These are phyloP conservation scores for Tremella yokohamensis DNA, from an alignment of 768 basidiomycete genomes.

Conservation along the genomic window DNA sequence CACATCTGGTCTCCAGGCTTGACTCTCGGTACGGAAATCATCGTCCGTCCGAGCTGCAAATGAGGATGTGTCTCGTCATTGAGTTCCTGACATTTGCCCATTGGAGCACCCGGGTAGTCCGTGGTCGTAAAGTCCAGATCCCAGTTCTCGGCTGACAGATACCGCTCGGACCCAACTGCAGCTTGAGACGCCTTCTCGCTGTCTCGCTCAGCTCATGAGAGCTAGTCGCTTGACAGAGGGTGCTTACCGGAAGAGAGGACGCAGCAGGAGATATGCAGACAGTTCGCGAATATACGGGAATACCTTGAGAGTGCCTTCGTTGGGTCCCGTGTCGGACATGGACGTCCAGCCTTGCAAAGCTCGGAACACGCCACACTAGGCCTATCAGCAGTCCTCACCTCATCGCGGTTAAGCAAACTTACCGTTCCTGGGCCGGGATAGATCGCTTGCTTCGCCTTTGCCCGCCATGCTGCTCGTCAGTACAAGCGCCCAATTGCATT, in stretches of 20 bases:
- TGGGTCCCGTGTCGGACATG: constrained; percentile 59
- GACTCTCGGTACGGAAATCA: constrained; percentile 61
- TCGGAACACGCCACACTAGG: constrained; percentile 50
- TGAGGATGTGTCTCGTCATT: constrained; percentile 62
- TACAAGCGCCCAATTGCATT: no score
- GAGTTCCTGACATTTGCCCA: constrained; percentile 60
- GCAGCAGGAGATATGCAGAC: constrained; percentile 62
- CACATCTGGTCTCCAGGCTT: constrained; percentile 66
- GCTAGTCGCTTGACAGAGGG: not conserved
- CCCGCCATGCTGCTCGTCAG: constrained; percentile 6
- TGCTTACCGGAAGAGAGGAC: constrained; percentile 60
- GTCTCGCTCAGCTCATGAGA: not conserved
- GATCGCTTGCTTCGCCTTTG: constrained; percentile 61
- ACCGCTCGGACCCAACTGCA: constrained; percentile 26
- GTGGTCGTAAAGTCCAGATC: constrained; percentile 57
- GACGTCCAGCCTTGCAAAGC: constrained; percentile 56
- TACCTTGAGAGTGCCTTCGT: constrained; percentile 65
- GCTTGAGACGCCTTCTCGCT: constrained; percentile 2
- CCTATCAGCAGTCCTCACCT: not conserved
- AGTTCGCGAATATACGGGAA: constrained; percentile 60
- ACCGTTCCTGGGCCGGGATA: constrained; percentile 56
- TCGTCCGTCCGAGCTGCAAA: constrained; percentile 59
- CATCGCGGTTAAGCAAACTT: constrained; percentile 7
- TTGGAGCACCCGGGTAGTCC: constrained; percentile 59
- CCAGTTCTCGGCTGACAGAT: constrained; percentile 59